These are phyloP conservation scores for Penicillium longicatenatum DNA, from an alignment of 495 filamentous ascomycete genomes.

Conservation along the genomic window DNA sequence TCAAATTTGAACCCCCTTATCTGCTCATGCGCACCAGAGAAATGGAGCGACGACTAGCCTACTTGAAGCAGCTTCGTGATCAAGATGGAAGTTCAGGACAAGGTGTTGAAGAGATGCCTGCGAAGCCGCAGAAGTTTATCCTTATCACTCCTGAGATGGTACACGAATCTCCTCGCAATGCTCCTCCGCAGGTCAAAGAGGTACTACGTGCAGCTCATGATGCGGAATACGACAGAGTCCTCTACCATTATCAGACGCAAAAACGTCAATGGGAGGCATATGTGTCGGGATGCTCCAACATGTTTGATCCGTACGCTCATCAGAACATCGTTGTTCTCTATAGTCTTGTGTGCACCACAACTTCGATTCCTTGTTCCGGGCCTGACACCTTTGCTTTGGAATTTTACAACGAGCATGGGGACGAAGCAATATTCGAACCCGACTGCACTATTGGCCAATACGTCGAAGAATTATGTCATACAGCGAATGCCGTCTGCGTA, in stretches of 20 bases:
- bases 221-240: slow-evolving; percentile 92
- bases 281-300: slow-evolving; percentile 74
- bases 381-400: slow-evolving; percentile 82
- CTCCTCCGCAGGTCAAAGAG: slow-evolving; percentile 84
- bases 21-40: slow-evolving; percentile 88
- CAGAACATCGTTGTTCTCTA: slow-evolving; percentile 96
- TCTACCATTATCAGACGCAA: slow-evolving; percentile 93
- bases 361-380: slow-evolving; percentile 88
- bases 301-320: slow-evolving; percentile 92
- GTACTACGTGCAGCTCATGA: slow-evolving; percentile 92
- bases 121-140: slow-evolving; percentile 70
- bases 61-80: slow-evolving; percentile 79
- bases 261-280: slow-evolving; percentile 95
- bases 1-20: slow-evolving; percentile 92
- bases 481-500: slow-evolving; percentile 72
- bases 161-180: slow-evolving; percentile 71
- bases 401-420: slow-evolving; percentile 89
- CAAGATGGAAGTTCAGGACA: slow-evolving; percentile 62
- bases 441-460: slow-evolving; percentile 96
- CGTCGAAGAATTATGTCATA: slow-evolving; percentile 84
- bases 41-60: slow-evolving; percentile 78
- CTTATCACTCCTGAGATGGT: slow-evolving; percentile 96
- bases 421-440: slow-evolving; percentile 64
- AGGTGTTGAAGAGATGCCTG: slow-evolving; percentile 55
- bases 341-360: slow-evolving; percentile 86